Conservation (phyloP, 441 rosid genomes). For the Jatropha multifida region DNA sequence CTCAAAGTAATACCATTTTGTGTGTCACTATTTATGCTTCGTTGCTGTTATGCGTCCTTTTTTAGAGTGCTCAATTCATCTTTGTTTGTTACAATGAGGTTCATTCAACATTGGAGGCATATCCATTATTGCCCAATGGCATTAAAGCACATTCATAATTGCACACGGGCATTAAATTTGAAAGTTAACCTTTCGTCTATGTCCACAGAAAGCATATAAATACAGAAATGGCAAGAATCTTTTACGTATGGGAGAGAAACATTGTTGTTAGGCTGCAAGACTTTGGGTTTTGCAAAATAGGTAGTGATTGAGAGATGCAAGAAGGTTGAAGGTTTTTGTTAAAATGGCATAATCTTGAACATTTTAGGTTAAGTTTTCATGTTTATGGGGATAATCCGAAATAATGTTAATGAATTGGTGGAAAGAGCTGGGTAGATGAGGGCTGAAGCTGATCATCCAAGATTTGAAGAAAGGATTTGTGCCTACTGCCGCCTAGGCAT, state of each 20-base stretch:
- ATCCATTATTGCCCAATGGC: not conserved
- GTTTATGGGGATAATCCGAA: not conserved
- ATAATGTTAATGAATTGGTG: not conserved
- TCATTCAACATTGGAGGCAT: not conserved
- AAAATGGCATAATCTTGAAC: not conserved
- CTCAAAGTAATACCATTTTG: not conserved
- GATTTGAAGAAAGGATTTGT: not conserved
- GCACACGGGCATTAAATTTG: too few species aligned
- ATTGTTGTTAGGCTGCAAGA: not conserved
- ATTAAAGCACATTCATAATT: too few species aligned
- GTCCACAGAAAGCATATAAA: not conserved
- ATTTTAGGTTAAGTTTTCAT: not conserved
- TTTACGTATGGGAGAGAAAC: not conserved
- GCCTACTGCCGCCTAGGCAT: not conserved
- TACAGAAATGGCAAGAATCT: not conserved
- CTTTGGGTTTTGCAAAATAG: not conserved
- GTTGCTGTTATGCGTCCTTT: too few species aligned
- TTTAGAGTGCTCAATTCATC: too few species aligned
- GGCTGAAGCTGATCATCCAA: not conserved
- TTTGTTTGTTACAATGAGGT: not conserved
- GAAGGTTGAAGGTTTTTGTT: not conserved
- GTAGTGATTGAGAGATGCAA: not conserved
- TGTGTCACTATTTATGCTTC: not conserved
- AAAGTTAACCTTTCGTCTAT: too few species aligned
- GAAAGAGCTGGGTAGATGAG: not conserved